phyloP scores from a whole-genome alignment of 768 basidiomycete genomes.

The Collybia sordida region DNA sequence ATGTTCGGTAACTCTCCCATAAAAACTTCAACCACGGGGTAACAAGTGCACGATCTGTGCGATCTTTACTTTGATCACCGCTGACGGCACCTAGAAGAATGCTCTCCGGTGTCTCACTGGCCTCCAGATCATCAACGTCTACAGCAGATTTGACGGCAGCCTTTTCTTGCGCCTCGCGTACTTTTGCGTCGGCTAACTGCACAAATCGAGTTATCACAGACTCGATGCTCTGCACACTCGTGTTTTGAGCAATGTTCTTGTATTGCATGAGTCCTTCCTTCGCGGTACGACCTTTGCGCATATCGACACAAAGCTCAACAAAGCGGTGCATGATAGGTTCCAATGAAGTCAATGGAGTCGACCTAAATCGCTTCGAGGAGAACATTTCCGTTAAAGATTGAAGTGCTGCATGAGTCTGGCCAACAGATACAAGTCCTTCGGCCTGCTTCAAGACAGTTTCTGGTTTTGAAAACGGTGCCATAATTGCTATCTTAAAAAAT shows the following conservation, averaged over 20 bases:
- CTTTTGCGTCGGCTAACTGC: constrained; percentile 75
- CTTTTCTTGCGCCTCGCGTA: constrained; percentile 84
- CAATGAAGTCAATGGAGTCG: constrained; percentile 82
- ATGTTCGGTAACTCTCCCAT: constrained; percentile 98
- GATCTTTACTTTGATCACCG: constrained; percentile 87
- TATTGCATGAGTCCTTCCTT: constrained; percentile 96
- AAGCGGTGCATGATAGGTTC: constrained; percentile 97
- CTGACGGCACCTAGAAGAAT: constrained; percentile 89
- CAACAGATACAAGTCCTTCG: constrained; percentile 91
- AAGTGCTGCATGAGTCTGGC: constrained; percentile 86
- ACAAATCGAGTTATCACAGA: constrained; percentile 87
- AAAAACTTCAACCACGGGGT: constrained; percentile 98
- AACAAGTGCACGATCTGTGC: constrained; percentile 92
- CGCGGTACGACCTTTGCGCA: constrained; percentile 90
- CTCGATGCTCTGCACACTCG: constrained; percentile 89
- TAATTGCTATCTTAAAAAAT: constrained; percentile 28
- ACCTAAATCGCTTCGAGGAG: constrained; percentile 89
- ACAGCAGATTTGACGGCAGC: constrained; percentile 73
- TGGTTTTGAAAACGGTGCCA: constrained; percentile 91
- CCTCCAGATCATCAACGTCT: constrained; percentile 94
- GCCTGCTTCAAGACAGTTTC: constrained; percentile 91
- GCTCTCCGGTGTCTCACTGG: constrained; percentile 91
- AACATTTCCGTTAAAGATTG: constrained; percentile 93
- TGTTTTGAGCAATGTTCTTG: constrained; percentile 97
- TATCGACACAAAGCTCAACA: constrained; percentile 93